Base-by-base conservation (phyloP, 2,329 filamentous ascomycete genomes). In the Aspergillus sp. region DNA sequence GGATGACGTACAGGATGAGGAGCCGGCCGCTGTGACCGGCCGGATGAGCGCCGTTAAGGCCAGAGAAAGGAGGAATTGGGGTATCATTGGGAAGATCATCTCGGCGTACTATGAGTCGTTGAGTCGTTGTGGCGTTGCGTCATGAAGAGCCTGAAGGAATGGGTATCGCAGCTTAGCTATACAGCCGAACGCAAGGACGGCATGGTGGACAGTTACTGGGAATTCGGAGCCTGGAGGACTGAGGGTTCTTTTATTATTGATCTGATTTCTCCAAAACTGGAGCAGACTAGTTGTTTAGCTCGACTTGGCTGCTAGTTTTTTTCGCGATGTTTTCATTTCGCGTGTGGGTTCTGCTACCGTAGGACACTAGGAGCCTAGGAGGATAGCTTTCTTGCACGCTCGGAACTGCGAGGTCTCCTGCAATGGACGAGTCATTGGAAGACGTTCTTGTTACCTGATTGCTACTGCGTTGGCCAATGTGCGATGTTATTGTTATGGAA, bases 71-170 rank as follows among this genome's bases (percentile, higher is more conserved):
- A 43, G 9, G 17, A 45, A 37, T 39, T 46, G 50, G 56, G 45
- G 44, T 57, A 53, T 44, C 55, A 58, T 58, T 27, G 35, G 12
- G 12, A 37, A n/a, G 14, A n/a, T 37, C 15, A 37, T 31, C 9
- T 11, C 27, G 27, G 27, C 27, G 27, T 31, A 31, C 27, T 31
- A 31, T 31, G 8, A 31, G 27, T 31, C 9, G 27, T 31, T 31
- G 35, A n/a, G 35, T 37, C 35, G 35, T 5, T 31, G 35, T 37
- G 35, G 15, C 35, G 35, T 5, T 14, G 15, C 35, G 35, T 37
- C 35, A 37, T 37, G 8, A 31, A 8, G 9, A 31, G 27, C 3
- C 35, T 37, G 35, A 9, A n/a, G 35, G 15, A 31, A 8, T 37
- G 37, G 15, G 40, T 43, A 43, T 43, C 8, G n/a, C 3, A 15